Base-by-base conservation (phyloP, 2,329 filamentous ascomycete species). In the Cladosporium oxysporum region DNA sequence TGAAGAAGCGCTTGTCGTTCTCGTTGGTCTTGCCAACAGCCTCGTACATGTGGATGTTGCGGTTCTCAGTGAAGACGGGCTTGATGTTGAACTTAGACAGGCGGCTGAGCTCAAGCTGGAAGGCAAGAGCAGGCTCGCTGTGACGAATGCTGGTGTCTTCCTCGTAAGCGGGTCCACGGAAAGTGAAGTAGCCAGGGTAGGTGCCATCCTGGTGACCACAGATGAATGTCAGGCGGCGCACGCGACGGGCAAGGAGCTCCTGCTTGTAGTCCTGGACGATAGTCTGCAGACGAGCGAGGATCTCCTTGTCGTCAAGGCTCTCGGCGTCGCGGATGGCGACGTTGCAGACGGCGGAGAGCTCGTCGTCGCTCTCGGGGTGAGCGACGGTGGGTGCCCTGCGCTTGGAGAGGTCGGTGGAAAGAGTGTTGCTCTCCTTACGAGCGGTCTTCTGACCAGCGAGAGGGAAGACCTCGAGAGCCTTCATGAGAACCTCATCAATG, bases 41-140 rank as follows among this genome's bases (percentile, higher is more conserved):
- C 84, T 98, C 93, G 81, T 98, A 99, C 67, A 99, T 93, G 83
- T 99, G 95, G 71, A 99, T 97, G 81, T 96, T 98, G 77, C 96
- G 91, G 85, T 99, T 99, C 81, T 98, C 93, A 0, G 95, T 98
- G 82, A 99, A 99, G 61, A 99, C 93, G 2, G 95, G 94, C 83
- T 93, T 96, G 82, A 98, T 96, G 83, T 93, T 90, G 87, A 99
- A 99, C 83, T 97, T 98, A 76, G 91, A 91, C 33, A 99, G 87
- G 79, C 95, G 91, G 67, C 89, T 90, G 70, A 99, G 89, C 81
- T 99, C 95, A 78, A 98, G 91, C 84, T 99, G 95, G 91, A 98
- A 99, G 76, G 95, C 93, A 79, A 97, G 85, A 64, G 95, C 94
- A 60, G 95, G 95, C 82, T 99, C 95, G 70, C 88, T 96, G 84